Base-by-base conservation (phyloP, 208 protist genomes). In the Leishmania turanica region DNA sequence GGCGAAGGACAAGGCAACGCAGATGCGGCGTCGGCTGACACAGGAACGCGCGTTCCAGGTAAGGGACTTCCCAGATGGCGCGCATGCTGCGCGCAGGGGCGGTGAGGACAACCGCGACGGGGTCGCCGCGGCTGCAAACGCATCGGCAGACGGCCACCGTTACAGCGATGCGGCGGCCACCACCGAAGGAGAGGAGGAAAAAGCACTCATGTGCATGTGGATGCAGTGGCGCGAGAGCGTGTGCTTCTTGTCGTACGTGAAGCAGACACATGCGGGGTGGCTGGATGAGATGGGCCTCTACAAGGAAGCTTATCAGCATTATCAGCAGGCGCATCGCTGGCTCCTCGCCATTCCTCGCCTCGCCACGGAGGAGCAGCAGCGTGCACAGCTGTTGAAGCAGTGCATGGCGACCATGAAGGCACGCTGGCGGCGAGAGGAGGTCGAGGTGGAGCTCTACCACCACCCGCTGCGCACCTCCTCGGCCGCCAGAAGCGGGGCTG, bases 301-400 rank as follows among this genome's bases (percentile, higher is more conserved):
- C 72, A 87, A 88, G 77, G 78, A 82, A 4, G 89, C 93, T 5
- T 86, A 88, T 21, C 68, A 84, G 64, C 84, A 91, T 40, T 92
- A 90, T 62, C 86, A 92, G 66, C 87, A 94, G 83, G 85, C 88
- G 56, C 85, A 91, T n/a, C 84, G 87, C 4, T 96, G 91, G 91
- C 90, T 93, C 6, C 80, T 86, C 27, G 83, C 86, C 7, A 75
- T 95, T 31, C 76, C 77, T 40, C 75, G 76, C 27, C 88, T 85
- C 6, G 89, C 81, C 15, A 64, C 49, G 24, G 85, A 87, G 60
- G 93, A 96, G 76, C 79, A 81, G 66, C 72, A 65, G 68, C 90
- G 90, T 17, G 62, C 77, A 13, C 74, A 87, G 65, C 42, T 75
- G n/a, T 78, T 96, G 77, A 88, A 84, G 66, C 68, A 80, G 66